Evolutionary conservation across 2,329 filamentous ascomycete genomes (phyloP), one percentile per base, ranked within the genome.

Genomic region (Aspergillus texensis): DNA sequence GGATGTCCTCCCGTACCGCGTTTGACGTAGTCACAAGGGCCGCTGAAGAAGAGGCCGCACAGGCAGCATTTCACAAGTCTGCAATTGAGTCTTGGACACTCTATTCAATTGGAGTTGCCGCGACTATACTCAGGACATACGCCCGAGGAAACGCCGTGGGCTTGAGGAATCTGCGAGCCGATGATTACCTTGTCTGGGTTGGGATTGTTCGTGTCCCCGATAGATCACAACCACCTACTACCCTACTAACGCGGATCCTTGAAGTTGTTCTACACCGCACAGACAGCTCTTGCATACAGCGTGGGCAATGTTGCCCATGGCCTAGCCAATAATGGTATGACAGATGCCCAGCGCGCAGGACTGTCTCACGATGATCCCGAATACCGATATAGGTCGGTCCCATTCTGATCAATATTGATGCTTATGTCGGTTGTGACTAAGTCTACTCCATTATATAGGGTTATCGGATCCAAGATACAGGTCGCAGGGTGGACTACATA

Each of bases 271-370:
- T 86, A 86, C 60, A 77, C 79, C 1, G 72, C 79, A 5, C 81
- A 86, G 68, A 80, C 83, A 1, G 75, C 74, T 34, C 73, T 83
- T 21, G 80, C 79, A 5, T 81, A 85, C 54, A 77, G 75, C n/a
- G 80, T 84, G 11, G 81, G 81, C 14, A 77, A 78, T 39, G 70
- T 72, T 16, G 82, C 78, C 21, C 74, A 78, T 52, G 84, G 85
- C 0, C 74, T 87, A 1, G 84, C 85, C 16, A 87, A 87, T 64
- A 85, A 85, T 65, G 79, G 79, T 59, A 86, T 88, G 83, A 82
- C 84, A 2, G 72, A 80, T 30, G 78, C 77, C 10, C 72, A 84
- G 64, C 79, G 86, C 10, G 74, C 69, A 9, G 74, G 77, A 0
- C 71, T 88, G 21, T 74, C 76, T 3, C 73, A 78, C 0, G 62